phyloP scores from a whole-genome alignment of 192 early-diverging fungal genomes.

The Dispira simplex region DNA sequence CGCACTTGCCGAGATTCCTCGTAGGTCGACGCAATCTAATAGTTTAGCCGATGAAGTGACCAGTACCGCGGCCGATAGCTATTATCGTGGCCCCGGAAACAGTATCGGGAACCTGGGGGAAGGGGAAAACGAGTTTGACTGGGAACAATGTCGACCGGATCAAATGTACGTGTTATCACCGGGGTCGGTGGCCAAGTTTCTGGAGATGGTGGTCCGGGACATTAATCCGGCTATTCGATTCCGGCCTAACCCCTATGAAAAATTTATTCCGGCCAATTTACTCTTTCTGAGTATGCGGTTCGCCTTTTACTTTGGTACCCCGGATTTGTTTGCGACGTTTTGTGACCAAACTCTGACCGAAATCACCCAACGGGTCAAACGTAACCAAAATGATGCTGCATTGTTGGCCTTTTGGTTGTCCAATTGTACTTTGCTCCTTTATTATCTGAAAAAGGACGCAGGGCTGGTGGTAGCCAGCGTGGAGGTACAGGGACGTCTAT shows the following conservation, averaged over 20 bases:
- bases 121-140: slow-evolving; percentile 40
- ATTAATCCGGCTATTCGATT: slow-evolving; percentile 44
- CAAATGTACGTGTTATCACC: slow-evolving; percentile 95
- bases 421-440: slow-evolving; percentile 67
- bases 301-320: slow-evolving; percentile 62
- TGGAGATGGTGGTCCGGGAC: slow-evolving; percentile 50
- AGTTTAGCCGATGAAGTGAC: slow-evolving; percentile 2
- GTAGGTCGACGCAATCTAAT: slow-evolving; percentile 14
- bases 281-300: slow-evolving; percentile 79
- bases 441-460: slow-evolving; percentile 77
- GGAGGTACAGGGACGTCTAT: slow-evolving; percentile 59
- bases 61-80: slow-evolving; percentile 1
- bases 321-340: slow-evolving; percentile 57
- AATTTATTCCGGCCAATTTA: slow-evolving; percentile 67
- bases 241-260: slow-evolving; percentile 25
- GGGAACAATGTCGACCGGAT: slow-evolving; percentile 66
- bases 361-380: slow-evolving; percentile 33
- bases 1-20: slow-evolving; percentile 14
- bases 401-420: slow-evolving; percentile 70
- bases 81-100: slow-evolving; percentile 21
- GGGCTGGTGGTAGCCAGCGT: slow-evolving; percentile 51
- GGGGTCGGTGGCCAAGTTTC: slow-evolving; percentile 50
- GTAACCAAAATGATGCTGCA: slow-evolving; percentile 36
- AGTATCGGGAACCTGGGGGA: slow-evolving; percentile 15
- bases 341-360: slow-evolving; percentile 36